A percentile compares a stretch with the other conserved stretches of the same genome.
Conservation (phyloP, 139 green algal genomes). For the Eudorina sp. region DNA sequence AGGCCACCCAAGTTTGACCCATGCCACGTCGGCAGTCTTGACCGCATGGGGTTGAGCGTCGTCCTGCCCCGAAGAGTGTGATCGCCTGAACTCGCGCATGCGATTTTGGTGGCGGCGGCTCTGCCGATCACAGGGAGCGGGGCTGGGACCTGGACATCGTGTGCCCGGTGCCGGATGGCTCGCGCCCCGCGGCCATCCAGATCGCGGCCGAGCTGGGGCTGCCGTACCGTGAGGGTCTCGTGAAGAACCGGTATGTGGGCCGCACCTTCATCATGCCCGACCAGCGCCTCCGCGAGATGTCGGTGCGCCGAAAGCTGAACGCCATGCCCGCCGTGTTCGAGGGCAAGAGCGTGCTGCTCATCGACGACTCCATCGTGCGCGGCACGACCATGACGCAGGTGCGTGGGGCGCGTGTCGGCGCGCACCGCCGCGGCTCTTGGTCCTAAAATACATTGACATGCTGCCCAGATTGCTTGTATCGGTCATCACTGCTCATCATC, state of each 20-base stretch:
- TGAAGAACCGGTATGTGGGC: constrained; percentile 98
- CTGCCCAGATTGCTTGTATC: no score
- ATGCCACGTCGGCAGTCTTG: no score
- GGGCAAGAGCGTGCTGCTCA: constrained; percentile 94
- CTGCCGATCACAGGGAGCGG: constrained; percentile 69
- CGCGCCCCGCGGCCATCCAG: constrained; percentile 89
- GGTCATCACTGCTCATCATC: no score
- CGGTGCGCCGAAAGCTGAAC: constrained; percentile 97
- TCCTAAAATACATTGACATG: no score
- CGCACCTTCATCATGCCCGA: constrained; percentile 99
- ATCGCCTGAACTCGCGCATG: no score
- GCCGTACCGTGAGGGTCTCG: constrained; percentile 96
- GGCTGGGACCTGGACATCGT: constrained; percentile 95
- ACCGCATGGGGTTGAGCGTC: no score
- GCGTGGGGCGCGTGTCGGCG: neutral
- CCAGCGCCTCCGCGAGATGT: constrained; percentile 92
- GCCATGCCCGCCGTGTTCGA: constrained; percentile 95
- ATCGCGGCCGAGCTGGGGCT: constrained; percentile 84
- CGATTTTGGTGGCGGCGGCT: no score
- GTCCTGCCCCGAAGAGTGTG: no score
- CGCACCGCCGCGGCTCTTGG: no score
- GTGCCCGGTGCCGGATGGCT: constrained; percentile 95
- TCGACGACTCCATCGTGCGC: constrained; percentile 99
- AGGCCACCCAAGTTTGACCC: no score
- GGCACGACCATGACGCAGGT: constrained; percentile 92